Base-by-base conservation (phyloP, 2,329 filamentous ascomycete genomes). In the Penicillium nordicum region DNA sequence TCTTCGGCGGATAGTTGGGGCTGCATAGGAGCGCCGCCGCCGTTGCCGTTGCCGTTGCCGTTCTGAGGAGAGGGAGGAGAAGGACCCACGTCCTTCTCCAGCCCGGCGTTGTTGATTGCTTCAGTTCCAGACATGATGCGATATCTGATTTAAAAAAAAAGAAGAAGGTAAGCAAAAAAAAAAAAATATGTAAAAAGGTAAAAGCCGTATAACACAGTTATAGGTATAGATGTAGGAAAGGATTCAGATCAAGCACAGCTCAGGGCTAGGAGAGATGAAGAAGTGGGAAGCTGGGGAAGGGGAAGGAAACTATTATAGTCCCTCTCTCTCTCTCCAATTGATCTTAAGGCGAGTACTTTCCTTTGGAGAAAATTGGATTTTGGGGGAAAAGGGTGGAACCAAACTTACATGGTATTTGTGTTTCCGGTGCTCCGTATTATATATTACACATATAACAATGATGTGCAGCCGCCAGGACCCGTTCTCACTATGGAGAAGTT, bases 1-100 rank as follows among this genome's bases (percentile, higher is more conserved):
- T 78, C 76, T 59, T 80, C 76, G 46, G 70, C 70, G 50, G 74
- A 73, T 75, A 79, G 74, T 50, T 72, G 64, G 40, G 66, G 68
- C 29, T 68, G 57, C 11, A 69, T 50, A 41, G 63, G 42, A 34
- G 54, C 40, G 30, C 56, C 53, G 25, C 2, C 3, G 5, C 41
- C 38, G 30, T 14, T 14, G 30, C 12, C 12, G 25, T 8, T 8
- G 25, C 25, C 6, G 25, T 27, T 27, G 7, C 6, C 55, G 16
- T 53, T 58, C 53, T 55, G 51, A 29, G 60, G 54, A 41, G 44
- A 34, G 30, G 11, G 8, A 5, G 16, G 7, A 5, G 50, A 41
- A 38, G 40, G 52, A 37, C 59, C 57, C 51, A 68, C 49, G 47
- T 74, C 69, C 70, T 74, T 74, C 55, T 74, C 71, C 36, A 70